Evolutionary conservation across 176 grass and related monocot species (phyloP).

Genomic region (Dactylis glomerata): DNA sequence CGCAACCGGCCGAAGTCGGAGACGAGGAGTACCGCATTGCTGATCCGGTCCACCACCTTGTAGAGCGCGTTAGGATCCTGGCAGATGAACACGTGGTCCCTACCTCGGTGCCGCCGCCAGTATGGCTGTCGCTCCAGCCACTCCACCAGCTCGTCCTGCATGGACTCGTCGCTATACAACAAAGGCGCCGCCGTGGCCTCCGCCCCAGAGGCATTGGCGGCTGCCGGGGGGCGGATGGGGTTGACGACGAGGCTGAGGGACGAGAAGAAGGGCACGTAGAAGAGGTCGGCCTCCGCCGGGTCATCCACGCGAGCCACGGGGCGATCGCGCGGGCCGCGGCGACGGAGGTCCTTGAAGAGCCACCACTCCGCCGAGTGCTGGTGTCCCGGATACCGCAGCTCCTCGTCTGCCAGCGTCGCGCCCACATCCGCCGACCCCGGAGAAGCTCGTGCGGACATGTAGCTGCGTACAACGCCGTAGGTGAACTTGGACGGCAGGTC

Average conservation of each 20-base stretch:
- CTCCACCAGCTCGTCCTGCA: constrained; percentile 82
- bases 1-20: constrained; percentile 86
- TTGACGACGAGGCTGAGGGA: constrained; percentile 95
- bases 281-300: constrained; percentile 74
- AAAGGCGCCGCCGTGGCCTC: not conserved
- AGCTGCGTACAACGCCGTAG: constrained; percentile 74
- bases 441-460: constrained; percentile 43
- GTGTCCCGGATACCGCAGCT: constrained; percentile 72
- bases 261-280: constrained; percentile 96
- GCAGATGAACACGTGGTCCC: constrained; percentile 90
- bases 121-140: constrained; percentile 69
- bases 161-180: constrained; percentile 73
- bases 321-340: constrained; percentile 22
- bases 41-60: constrained; percentile 61
- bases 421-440: constrained; percentile 14
- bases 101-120: constrained; percentile 65
- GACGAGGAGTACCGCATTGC: constrained; percentile 76
- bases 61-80: constrained; percentile 93
- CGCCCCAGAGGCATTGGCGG: constrained; percentile 14
- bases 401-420: constrained; percentile 22
- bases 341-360: constrained; percentile 65
- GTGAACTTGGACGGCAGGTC: constrained; percentile 71
- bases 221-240: constrained; percentile 45
- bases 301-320: constrained; percentile 57
- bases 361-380: constrained; percentile 94